These are phyloP conservation scores for Podospora pseudoanserina DNA, from an alignment of 495 filamentous ascomycete species.

Conservation along the genomic window DNA sequence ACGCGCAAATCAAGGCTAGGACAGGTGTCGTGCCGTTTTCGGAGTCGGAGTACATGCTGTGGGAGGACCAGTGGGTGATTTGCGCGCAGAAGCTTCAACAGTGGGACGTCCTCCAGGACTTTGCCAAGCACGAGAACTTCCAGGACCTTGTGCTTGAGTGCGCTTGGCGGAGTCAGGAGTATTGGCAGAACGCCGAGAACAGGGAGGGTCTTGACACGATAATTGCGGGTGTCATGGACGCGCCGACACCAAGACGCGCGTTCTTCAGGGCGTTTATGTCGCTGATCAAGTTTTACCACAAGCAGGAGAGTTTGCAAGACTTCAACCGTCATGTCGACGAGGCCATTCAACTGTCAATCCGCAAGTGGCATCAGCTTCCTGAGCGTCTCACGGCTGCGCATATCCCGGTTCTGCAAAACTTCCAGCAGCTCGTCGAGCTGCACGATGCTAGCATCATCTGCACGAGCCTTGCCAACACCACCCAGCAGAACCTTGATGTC, in stretches of 20 bases:
- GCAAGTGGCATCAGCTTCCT: constrained; percentile 97
- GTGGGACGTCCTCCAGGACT: constrained; percentile 95
- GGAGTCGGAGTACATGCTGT: constrained; percentile 94
- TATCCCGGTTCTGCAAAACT: constrained; percentile 91
- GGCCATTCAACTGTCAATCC: constrained; percentile 90
- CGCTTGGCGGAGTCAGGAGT: constrained; percentile 89
- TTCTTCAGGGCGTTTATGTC: constrained; percentile 99
- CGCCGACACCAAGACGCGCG: constrained; percentile 83
- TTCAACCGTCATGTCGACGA: constrained; percentile 91
- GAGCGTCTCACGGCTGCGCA: constrained; percentile 92
- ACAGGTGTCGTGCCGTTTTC: constrained; percentile 92
- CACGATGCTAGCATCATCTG: constrained; percentile 97
- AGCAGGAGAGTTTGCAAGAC: constrained; percentile 73
- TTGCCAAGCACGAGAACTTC: constrained; percentile 98
- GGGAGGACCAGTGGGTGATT: constrained; percentile 98
- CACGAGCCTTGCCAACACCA: constrained; percentile 80
- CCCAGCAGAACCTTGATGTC: constrained; percentile 75
- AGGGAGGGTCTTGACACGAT: constrained; percentile 84
- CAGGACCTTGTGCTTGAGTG: constrained; percentile 96
- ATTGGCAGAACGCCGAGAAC: constrained; percentile 80
- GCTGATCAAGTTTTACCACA: constrained; percentile 84
- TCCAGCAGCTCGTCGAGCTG: constrained; percentile 97
- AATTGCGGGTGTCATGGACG: constrained; percentile 94
- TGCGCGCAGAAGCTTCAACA: constrained; percentile 98
- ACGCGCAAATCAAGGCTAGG: constrained; percentile 92